Evolutionary conservation across 306 rosid genomes (phyloP).

Genomic region (Citrullus amarus): DNA sequence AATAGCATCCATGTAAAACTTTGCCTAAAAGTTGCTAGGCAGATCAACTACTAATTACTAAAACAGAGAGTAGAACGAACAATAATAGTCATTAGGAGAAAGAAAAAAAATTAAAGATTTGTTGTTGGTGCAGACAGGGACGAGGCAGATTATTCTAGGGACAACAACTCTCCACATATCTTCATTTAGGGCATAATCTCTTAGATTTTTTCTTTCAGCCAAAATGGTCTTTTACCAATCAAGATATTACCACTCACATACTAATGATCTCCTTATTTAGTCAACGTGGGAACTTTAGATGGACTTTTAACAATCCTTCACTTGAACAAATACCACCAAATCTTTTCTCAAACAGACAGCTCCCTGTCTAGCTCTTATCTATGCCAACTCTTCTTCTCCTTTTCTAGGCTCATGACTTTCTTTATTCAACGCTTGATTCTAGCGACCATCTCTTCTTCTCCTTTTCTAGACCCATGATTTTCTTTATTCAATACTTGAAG

Average conservation of each 20-base stretch:
- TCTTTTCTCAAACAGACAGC: background rate
- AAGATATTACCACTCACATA: background rate
- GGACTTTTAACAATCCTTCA: background rate
- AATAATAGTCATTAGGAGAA: background rate
- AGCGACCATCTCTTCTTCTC: background rate
- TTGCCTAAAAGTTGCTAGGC: background rate
- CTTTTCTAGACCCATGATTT: too few species aligned
- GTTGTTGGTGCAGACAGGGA: background rate
- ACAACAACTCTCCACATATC: too few species aligned
- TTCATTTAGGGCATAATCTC: background rate
- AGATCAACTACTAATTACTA: background rate
- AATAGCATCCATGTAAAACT: background rate
- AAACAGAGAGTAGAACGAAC: background rate
- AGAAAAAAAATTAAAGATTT: background rate
- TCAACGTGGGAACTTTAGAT: background rate
- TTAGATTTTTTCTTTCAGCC: background rate
- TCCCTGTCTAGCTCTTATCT: background rate
- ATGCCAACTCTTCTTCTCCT: background rate
- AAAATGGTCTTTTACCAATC: too few species aligned
- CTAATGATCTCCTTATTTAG: background rate
- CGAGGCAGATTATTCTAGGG: background rate
- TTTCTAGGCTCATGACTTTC: too few species aligned
- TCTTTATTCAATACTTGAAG: background rate
- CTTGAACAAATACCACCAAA: background rate
- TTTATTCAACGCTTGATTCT: too few species aligned